Percentiles rank a stretch among this genome's conserved stretches.
These are phyloP conservation scores for Yamadazyma philogaea DNA, from an alignment of 805 yeast genomes.

Conservation along the genomic window DNA sequence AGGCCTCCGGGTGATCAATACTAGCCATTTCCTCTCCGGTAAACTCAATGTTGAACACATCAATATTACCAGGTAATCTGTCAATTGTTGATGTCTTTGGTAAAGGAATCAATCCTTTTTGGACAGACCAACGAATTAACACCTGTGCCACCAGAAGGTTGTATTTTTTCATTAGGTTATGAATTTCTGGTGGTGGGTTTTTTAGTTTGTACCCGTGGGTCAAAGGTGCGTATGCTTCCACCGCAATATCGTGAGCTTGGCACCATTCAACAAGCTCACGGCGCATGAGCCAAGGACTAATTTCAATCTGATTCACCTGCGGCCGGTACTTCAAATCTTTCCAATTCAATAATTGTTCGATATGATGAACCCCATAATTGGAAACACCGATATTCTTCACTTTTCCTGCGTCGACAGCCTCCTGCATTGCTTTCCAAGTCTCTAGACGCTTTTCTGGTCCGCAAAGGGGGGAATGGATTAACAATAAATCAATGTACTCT, in stretches of 20 bases:
- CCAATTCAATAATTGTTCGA: constrained; percentile 51
- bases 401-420: constrained; percentile 48
- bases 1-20: constrained; percentile 38
- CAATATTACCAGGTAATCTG: constrained; percentile 24
- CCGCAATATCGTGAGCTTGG: constrained; percentile 21
- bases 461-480: constrained; percentile 59
- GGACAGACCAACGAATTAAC: constrained; percentile 47
- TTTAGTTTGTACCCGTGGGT: constrained; percentile 35
- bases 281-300: constrained; percentile 49
- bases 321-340: constrained; percentile 42
- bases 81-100: constrained; percentile 28
- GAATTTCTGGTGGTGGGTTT: constrained; percentile 19
- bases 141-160: constrained; percentile 43
- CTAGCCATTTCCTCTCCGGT: constrained; percentile 22
- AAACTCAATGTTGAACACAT: constrained; percentile 25
- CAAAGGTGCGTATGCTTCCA: constrained; percentile 39
- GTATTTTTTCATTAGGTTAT: constrained; percentile 31
- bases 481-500: constrained; percentile 67
- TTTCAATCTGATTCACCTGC: constrained; percentile 49
- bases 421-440: constrained; percentile 56
- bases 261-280: constrained; percentile 34
- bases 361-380: constrained; percentile 56
- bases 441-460: constrained; percentile 43
- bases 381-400: constrained; percentile 61
- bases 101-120: constrained; percentile 42